Percentiles rank a stretch among this genome's conserved stretches.
These are phyloP conservation scores for Cucurbitaria berberidis DNA, from an alignment of 2,329 filamentous ascomycete genomes.

Conservation along the genomic window DNA sequence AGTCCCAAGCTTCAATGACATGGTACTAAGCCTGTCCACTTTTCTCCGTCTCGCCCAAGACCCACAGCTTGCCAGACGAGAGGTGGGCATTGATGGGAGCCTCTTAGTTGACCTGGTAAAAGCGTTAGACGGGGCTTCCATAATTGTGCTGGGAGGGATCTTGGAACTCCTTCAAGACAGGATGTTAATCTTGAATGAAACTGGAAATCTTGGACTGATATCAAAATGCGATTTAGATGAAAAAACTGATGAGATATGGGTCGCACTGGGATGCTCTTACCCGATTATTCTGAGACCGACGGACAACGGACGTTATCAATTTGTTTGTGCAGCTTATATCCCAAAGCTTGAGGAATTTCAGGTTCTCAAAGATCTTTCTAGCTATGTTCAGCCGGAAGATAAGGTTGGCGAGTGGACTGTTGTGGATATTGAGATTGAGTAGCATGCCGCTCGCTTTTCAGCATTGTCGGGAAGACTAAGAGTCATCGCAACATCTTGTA, in stretches of 20 bases:
- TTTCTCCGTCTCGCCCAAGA: neutral
- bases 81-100: neutral
- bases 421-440: constrained; percentile 6
- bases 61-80: neutral
- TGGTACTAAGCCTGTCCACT: neutral
- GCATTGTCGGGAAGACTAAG: neutral
- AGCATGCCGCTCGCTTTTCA: neutral
- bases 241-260: constrained; percentile 4
- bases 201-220: neutral
- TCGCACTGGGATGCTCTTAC: constrained; percentile 1
- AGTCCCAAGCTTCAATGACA: neutral
- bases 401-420: constrained; percentile 3
- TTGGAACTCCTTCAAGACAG: neutral
- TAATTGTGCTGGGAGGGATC: neutral
- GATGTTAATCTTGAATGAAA: neutral
- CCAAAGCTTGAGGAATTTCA: neutral
- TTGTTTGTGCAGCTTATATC: constrained; percentile 1
- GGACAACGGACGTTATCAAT: neutral
- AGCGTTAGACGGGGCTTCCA: neutral
- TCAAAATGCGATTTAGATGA: neutral
- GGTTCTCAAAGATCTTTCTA: neutral
- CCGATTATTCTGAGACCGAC: neutral
- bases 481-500: neutral
- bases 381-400: constrained; percentile 2
- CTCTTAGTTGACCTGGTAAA: neutral